Evolutionary conservation across 257 asterid species (phyloP).

Genomic region (Perilla frutescens): DNA sequence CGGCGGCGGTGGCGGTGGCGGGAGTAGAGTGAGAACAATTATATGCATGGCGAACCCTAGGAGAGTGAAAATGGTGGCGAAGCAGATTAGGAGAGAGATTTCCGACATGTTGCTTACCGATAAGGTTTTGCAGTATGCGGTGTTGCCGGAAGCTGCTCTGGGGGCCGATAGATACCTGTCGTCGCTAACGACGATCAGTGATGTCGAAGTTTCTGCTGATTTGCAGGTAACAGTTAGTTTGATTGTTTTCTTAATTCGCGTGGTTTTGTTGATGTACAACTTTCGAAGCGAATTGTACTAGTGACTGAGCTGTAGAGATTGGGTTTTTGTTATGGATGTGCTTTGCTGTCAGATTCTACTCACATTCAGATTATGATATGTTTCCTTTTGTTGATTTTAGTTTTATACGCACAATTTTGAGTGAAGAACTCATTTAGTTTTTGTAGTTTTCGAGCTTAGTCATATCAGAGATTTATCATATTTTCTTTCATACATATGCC

Average conservation of each 20-base stretch:
- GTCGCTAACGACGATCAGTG: slow-evolving; percentile 90
- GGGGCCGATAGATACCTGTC: slow-evolving; percentile 97
- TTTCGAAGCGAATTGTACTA: slow-evolving; percentile 26
- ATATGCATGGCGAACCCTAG: slow-evolving; percentile 96
- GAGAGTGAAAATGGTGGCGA: slow-evolving; percentile 97
- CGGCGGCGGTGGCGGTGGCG: slow-evolving; percentile 2
- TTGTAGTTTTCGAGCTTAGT: background rate
- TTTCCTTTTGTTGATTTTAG: background rate
- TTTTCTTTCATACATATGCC: background rate
- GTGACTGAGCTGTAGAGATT: slow-evolving; percentile 13
- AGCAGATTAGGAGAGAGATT: slow-evolving; percentile 89
- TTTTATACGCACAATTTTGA: background rate
- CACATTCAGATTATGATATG: background rate
- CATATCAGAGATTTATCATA: background rate
- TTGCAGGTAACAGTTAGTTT: slow-evolving; percentile 70
- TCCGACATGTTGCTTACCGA: slow-evolving; percentile 90
- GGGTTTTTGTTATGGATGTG: background rate
- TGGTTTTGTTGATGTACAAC: slow-evolving; percentile 30
- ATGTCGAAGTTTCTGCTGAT: slow-evolving; percentile 89
- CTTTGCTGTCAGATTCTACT: background rate
- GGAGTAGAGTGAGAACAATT: slow-evolving; percentile 34
- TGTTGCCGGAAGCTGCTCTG: slow-evolving; percentile 93
- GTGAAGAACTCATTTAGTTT: background rate
- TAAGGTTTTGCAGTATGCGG: slow-evolving; percentile 88
- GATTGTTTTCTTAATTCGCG: background rate